Conservation (phyloP, 495 filamentous ascomycete species). For the Mytilinidion resinicola region DNA sequence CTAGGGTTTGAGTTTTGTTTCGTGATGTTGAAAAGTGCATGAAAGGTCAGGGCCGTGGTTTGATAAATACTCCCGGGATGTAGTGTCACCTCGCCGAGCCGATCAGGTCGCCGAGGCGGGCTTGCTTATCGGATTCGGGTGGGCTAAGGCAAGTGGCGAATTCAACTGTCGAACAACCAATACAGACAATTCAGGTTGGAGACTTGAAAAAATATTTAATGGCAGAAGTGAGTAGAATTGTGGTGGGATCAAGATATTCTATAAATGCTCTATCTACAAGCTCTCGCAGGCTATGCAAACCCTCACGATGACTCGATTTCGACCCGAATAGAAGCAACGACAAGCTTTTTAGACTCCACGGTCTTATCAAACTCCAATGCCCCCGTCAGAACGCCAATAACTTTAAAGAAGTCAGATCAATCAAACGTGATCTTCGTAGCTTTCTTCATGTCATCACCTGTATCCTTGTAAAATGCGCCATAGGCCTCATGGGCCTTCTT, state of each 20-base stretch:
- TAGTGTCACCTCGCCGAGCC: slow-evolving; percentile 9
- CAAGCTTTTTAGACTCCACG: no score
- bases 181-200: background rate
- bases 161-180: background rate
- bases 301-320: no score
- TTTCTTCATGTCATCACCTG: slow-evolving; percentile 60
- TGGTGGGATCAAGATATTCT: no score
- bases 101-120: slow-evolving; percentile 7
- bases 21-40: background rate
- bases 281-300: no score
- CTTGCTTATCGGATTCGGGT: slow-evolving; percentile 2
- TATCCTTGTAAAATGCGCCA: slow-evolving; percentile 85
- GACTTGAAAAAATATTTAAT: no score
- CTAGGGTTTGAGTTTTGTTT: background rate
- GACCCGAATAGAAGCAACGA: no score
- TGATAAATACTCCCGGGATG: background rate
- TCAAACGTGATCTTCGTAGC: slow-evolving; percentile 93
- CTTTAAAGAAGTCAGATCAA: slow-evolving; percentile 19
- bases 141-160: background rate
- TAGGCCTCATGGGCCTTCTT: slow-evolving; percentile 93
- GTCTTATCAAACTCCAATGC: no score
- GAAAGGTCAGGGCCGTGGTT: background rate
- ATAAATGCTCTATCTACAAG: no score
- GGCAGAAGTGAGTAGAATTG: no score
- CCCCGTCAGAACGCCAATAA: no score